Evolutionary conservation across 2,329 filamentous ascomycete genomes (phyloP), one percentile per base, ranked within the genome.

Genomic region (Colletotrichum sp.): DNA sequence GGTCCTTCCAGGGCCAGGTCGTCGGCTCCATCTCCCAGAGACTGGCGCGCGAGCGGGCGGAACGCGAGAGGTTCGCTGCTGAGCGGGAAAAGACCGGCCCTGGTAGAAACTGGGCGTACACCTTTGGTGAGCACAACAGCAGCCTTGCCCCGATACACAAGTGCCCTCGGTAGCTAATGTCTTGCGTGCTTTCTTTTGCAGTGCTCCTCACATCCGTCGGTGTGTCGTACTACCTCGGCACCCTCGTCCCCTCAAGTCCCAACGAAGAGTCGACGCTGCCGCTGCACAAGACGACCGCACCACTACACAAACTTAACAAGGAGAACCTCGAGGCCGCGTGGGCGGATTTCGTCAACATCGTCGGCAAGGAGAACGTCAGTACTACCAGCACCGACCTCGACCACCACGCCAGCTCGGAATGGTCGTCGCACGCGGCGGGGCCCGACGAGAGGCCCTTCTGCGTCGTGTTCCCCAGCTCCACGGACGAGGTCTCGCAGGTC

Each of bases 401-500:
- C 30, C 84, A 87, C 66, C 93, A 94, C 82, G 84, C 91, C 44
- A 89, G 88, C 34, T 93, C 91, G 28, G 88, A 90, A 60, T 94
- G 92, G 92, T 93, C 92, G 60, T 89, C 91, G 34, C 91, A 93
- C 83, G 86, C 86, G 63, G 84, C 86, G 64, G 84, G 85, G 34
- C 84, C 87, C 16, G 82, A 86, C 4, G 87, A 92, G 75, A 86
- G 87, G 60, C 89, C 92, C 15, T 94, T 94, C 81, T 90, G 95
- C 83, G 89, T 98, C 68, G 90, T 98, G 55, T 96, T 93, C 82
- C 96, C 96, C 0, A 88, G 86, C 59, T 92, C 89, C 44, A 98
- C 96, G 1, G 93, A 96, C 78, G 93, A 98, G 80, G 95, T 98
- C 10, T 94, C 94, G n/a, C 88, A 90, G 78, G 92, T 98, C 76